Conservation (phyloP, 2,329 filamentous ascomycete genomes). For the Fusarium tjaetaba region DNA sequence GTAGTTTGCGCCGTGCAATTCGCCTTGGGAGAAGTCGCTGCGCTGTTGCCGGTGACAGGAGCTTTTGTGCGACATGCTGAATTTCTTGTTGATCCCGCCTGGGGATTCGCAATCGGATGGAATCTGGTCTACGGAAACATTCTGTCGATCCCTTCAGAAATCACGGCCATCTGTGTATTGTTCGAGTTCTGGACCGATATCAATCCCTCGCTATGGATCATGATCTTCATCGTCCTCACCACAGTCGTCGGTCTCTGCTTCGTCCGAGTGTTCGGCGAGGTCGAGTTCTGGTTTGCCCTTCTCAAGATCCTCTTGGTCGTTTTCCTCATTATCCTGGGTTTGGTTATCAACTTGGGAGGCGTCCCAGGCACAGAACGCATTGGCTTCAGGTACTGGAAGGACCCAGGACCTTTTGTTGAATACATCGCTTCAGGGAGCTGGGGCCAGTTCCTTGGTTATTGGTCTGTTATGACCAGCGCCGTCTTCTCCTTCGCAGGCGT, state of each 20-base stretch:
- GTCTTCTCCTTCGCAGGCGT: constrained; percentile 77
- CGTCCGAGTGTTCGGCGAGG: constrained; percentile 59
- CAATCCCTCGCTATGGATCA: constrained; percentile 42
- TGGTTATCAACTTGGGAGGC: constrained; percentile 48
- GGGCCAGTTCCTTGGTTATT: constrained; percentile 74
- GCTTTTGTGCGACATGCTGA: constrained; percentile 61
- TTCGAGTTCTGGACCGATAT: constrained; percentile 52
- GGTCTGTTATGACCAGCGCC: constrained; percentile 69
- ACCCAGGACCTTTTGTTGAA: constrained; percentile 74
- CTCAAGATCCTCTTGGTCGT: constrained; percentile 64
- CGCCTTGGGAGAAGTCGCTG: constrained; percentile 62
- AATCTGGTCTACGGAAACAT: constrained; percentile 63
- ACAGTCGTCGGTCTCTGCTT: constrained; percentile 55
- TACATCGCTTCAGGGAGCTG: constrained; percentile 67
- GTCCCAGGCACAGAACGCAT: constrained; percentile 37
- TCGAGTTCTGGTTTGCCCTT: constrained; percentile 61
- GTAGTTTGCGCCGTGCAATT: constrained; percentile 61
- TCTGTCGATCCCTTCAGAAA: constrained; percentile 61
- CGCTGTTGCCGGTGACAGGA: constrained; percentile 57
- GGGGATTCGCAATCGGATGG: constrained; percentile 63
- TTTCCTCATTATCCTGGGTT: constrained; percentile 58
- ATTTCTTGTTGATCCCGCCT: constrained; percentile 64
- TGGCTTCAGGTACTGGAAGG: constrained; percentile 50
- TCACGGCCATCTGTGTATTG: constrained; percentile 55
- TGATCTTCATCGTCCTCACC: constrained; percentile 40